Conservation (phyloP, 129 eudicot species). For the Escallonia rubra region DNA sequence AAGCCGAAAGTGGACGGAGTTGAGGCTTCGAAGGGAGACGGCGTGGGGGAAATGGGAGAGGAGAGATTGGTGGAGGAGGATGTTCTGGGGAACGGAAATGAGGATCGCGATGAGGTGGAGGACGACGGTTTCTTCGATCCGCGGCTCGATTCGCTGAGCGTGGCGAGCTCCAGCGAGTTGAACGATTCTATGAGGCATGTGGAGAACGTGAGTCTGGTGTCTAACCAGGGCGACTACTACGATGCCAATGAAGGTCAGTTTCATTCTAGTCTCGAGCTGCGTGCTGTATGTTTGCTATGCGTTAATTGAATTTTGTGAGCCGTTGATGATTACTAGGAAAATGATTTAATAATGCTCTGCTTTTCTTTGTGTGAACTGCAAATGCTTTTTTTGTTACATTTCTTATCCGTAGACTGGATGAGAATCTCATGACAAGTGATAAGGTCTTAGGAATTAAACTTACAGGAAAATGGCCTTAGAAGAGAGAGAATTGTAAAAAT, state of each 20-base stretch:
- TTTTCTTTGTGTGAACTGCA: too few relatives aligned
- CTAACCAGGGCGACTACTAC: conserved; percentile 36
- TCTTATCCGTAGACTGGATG: too few relatives aligned
- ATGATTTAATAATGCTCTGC: too few relatives aligned
- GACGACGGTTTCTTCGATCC: conserved; percentile 22
- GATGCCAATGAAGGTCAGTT: conserved; percentile 47
- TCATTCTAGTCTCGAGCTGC: neutral
- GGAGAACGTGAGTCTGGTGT: conserved; percentile 8
- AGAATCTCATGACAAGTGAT: too few relatives aligned
- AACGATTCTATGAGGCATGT: conserved; percentile 3
- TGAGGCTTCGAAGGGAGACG: neutral
- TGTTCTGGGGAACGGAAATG: neutral
- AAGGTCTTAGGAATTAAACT: too few relatives aligned
- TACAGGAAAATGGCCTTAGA: too few relatives aligned
- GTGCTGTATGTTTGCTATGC: too few relatives aligned
- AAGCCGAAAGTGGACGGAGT: neutral
- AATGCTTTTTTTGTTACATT: too few relatives aligned
- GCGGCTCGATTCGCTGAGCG: conserved; percentile 18
- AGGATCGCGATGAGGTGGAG: conserved; percentile 9
- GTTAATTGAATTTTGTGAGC: too few relatives aligned
- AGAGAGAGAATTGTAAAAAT: too few relatives aligned
- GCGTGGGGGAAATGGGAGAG: neutral
- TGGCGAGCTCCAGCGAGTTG: conserved; percentile 17
- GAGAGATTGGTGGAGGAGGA: neutral
- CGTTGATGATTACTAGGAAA: too few relatives aligned